Conservation (phyloP, 495 filamentous ascomycete species). For the Penicillium manginii region DNA sequence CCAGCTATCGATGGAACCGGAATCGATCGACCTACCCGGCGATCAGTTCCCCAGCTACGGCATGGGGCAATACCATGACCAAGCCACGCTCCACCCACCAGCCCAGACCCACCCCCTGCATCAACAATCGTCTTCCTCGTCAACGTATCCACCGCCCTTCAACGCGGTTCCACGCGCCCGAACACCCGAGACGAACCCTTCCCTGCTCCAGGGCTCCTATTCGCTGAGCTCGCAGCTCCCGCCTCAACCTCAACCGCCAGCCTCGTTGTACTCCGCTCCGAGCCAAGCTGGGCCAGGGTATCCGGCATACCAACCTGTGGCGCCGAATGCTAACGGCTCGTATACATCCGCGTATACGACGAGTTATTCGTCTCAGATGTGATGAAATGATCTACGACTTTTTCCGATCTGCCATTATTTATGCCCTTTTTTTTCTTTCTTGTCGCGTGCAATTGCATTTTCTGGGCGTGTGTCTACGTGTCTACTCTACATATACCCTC, state of each 20-base stretch:
- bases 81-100: constrained; percentile 20
- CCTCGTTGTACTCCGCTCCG: not conserved
- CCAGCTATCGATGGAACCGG: constrained; percentile 37
- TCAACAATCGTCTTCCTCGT: constrained; percentile 31
- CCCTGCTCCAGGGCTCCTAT: constrained; percentile 33
- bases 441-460: constrained; percentile 13
- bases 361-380: constrained; percentile 30
- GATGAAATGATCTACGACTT: constrained; percentile 16
- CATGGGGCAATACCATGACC: constrained; percentile 17
- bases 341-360: constrained; percentile 24
- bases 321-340: constrained; percentile 14
- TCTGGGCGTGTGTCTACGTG: constrained; percentile 16
- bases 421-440: constrained; percentile 5
- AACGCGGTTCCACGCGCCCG: constrained; percentile 33
- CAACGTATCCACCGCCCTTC: constrained; percentile 46
- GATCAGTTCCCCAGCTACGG: constrained; percentile 21
- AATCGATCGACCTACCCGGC: constrained; percentile 24
- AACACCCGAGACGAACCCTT: constrained; percentile 26
- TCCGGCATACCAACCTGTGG: constrained; percentile 22
- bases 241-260: constrained; percentile 15
- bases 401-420: not conserved
- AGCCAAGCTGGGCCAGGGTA: not conserved
- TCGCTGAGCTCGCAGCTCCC: constrained; percentile 19
- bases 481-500: constrained; percentile 16
- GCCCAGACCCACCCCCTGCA: constrained; percentile 33